These are phyloP conservation scores for Acacia pycnantha DNA, from an alignment of 331 rosid species.

Conservation along the genomic window DNA sequence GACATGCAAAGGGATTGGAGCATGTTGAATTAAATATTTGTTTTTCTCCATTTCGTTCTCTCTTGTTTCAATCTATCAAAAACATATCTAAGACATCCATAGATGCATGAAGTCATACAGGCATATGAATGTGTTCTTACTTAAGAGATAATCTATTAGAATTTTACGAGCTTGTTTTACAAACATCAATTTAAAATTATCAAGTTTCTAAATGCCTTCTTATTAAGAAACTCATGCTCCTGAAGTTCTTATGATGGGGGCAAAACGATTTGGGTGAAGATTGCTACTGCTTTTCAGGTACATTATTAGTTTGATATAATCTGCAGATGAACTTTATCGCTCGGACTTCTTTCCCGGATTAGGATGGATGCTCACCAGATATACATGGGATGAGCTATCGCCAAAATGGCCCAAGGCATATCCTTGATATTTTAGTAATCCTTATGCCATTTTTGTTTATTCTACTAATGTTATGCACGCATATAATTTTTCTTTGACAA, in stretches of 20 bases:
- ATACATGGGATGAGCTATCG: conserved; percentile 94
- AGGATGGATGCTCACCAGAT: conserved; percentile 91
- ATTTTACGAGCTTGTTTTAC: conserved; percentile 8
- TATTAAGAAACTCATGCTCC: neutral
- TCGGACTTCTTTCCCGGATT: conserved; percentile 97
- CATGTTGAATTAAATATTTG: neutral
- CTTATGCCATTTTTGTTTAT: conserved; percentile 25
- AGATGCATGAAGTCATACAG: neutral
- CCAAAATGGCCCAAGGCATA: conserved; percentile 99
- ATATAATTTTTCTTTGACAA: conserved; percentile 65
- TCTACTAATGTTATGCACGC: conserved; percentile 21
- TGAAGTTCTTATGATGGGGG: neutral
- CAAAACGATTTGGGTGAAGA: neutral
- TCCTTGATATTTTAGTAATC: conserved; percentile 55
- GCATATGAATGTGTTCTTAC: conserved; percentile 9
- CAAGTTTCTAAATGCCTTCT: neutral
- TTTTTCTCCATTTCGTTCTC: neutral
- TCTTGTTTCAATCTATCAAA: neutral
- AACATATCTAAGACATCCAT: neutral
- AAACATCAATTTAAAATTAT: neutral
- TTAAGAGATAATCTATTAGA: neutral
- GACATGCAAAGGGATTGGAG: neutral
- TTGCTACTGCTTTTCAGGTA: conserved; percentile 14
- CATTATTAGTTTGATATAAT: conserved; percentile 27
- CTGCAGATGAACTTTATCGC: conserved; percentile 84